Base-by-base conservation (phyloP, 2,329 filamentous ascomycete genomes). In the Helotiales sp. region DNA sequence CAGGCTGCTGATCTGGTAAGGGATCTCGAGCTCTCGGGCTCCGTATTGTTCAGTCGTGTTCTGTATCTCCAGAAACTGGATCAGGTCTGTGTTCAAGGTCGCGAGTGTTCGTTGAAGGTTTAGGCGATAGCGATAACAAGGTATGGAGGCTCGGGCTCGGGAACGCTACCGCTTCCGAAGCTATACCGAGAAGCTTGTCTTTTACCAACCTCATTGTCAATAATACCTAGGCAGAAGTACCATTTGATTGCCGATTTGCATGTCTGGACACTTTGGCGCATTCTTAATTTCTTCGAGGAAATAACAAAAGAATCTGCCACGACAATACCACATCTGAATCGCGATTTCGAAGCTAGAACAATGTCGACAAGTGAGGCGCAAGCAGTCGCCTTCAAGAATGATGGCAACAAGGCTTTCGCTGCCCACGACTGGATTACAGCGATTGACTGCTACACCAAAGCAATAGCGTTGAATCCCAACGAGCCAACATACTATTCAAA, bases 401-500 rank as follows among this genome's bases (percentile, higher is more conserved):
- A 96, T 75, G 95, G 95, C 73, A 99, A 99, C 77, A 90, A 93
- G 71, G 92, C 92, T 53, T 98, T 98, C 76, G 85, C 87, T 56
- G 80, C 86, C 30, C 91, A 96, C 70, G 89, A 98, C 78, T 99
- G 90, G 89, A 84, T 82, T 10, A 78, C 81, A 2, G 95, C 95
- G 7, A 82, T 96, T 63, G 87, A 93, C 1, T 85, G 87, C 66
- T 99, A 99, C 75, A 86, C 85, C 55, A 84, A 96, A 75, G 93
- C 93, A 25, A 98, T 99, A 71, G 87, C 89, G 60, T 77, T 90
- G 66, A 87, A 96, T 75, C 84, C 88, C 71, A 81, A 89, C 66
- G 89, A 98, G 70, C 90, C 93, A 6, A 89, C 93, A 0, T 98
- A 93, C 77, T 98, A 86, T 77, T 92, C 91, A 68, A 99, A 99